These are phyloP conservation scores for Colletotrichum falcatum DNA, from an alignment of 2,329 filamentous ascomycete species.

Conservation along the genomic window DNA sequence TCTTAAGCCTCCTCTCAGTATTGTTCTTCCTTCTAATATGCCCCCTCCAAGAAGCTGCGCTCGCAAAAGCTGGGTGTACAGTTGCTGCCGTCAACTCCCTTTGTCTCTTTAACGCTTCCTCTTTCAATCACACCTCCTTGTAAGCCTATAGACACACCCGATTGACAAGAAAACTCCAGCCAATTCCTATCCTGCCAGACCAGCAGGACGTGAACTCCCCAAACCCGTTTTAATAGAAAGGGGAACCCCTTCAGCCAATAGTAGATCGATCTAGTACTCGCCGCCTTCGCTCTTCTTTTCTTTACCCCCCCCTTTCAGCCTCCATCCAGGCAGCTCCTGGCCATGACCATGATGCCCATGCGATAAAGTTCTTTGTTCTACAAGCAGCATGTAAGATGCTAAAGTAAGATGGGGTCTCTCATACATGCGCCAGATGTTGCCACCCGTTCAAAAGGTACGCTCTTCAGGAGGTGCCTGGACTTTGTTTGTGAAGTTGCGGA, in stretches of 20 bases:
- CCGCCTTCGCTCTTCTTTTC: background rate
- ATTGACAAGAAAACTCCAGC: constrained; percentile 21
- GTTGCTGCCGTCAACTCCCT: background rate
- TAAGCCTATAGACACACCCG: background rate
- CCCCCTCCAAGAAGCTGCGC: background rate
- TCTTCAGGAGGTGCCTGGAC: background rate
- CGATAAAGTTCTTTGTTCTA: background rate
- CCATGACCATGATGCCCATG: background rate
- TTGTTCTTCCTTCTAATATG: constrained; percentile 24
- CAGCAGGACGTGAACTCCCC: constrained; percentile 33
- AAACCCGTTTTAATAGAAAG: constrained; percentile 14
- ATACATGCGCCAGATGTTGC: background rate
- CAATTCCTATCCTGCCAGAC: constrained; percentile 27
- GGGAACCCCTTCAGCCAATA: constrained; percentile 15
- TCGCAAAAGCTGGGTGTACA: background rate
- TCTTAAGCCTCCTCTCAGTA: constrained; percentile 15
- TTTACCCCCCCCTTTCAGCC: too few species aligned
- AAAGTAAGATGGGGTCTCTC: constrained; percentile 2
- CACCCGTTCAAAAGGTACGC: background rate
- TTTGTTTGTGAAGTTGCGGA: background rate
- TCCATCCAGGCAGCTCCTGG: background rate
- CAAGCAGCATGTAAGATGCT: background rate
- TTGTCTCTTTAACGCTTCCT: background rate
- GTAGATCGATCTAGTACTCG: constrained; percentile 16
- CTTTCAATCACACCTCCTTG: constrained; percentile 8